Conservation (phyloP, 352 stramenopile species). For the Globisporangium echinulatum region DNA sequence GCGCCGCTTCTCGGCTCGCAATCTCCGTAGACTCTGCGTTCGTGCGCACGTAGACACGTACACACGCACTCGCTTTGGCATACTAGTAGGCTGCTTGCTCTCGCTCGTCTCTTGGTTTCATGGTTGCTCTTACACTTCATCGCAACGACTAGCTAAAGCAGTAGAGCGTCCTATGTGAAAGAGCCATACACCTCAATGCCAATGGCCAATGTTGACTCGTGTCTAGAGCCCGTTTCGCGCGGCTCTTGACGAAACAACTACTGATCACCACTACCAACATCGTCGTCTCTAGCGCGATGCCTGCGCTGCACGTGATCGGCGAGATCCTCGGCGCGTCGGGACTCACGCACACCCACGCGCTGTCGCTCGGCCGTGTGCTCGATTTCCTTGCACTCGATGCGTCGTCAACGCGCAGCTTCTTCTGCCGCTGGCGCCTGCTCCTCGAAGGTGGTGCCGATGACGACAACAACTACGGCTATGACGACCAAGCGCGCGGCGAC, state of each 20-base stretch:
- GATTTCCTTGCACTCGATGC: constrained; percentile 38
- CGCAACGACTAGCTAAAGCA: no score
- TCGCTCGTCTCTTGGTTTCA: no score
- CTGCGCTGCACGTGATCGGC: constrained; percentile 33
- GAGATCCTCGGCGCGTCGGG: constrained; percentile 44
- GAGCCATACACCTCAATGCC: no score
- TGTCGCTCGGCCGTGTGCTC: constrained; percentile 19
- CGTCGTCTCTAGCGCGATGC: constrained; percentile 16
- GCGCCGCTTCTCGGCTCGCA: constrained; percentile 25
- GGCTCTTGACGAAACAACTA: neutral
- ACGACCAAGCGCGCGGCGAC: neutral
- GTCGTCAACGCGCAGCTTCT: constrained; percentile 31
- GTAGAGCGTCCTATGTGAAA: no score
- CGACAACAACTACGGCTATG: neutral
- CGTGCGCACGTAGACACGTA: no score
- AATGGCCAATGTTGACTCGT: no score
- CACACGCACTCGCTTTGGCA: no score
- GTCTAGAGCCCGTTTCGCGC: neutral
- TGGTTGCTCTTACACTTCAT: no score
- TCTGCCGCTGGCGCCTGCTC: constrained; percentile 43
- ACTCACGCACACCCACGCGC: constrained; percentile 12
- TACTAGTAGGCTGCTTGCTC: no score
- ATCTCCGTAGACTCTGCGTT: constrained; percentile 8
- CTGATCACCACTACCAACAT: no score
- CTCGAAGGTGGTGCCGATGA: neutral